phyloP scores from a whole-genome alignment of 805 yeast genomes.

The Zygoascus bituminiphila region DNA sequence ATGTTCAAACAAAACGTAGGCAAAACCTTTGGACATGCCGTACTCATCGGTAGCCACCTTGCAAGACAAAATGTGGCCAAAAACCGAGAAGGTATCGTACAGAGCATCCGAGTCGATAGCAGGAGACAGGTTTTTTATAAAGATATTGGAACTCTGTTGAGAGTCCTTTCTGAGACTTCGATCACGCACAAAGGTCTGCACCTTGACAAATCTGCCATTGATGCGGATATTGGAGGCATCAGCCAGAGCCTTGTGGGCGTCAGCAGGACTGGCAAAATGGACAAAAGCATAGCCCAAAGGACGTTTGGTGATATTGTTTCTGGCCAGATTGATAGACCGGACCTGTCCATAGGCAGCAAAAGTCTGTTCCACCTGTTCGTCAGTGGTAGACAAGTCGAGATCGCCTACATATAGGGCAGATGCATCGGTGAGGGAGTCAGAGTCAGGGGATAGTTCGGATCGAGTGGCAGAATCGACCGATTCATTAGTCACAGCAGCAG shows the following conservation, averaged over 20 bases:
- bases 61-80: conserved; percentile 42
- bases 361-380: conserved; percentile 50
- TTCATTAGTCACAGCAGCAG: background rate
- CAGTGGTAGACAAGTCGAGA: conserved; percentile 64
- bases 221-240: conserved; percentile 72
- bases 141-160: conserved; percentile 28
- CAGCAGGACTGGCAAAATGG: conserved; percentile 66
- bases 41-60: conserved; percentile 41
- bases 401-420: conserved; percentile 67
- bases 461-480: background rate
- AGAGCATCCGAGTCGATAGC: conserved; percentile 45
- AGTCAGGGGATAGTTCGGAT: background rate
- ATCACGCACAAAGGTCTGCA: conserved; percentile 92
- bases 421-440: background rate
- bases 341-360: conserved; percentile 75
- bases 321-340: conserved; percentile 81
- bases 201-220: conserved; percentile 81
- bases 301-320: conserved; percentile 81
- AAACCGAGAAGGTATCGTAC: conserved; percentile 44
- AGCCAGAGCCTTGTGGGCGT: conserved; percentile 77
- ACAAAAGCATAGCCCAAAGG: conserved; percentile 91
- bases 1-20: conserved; percentile 56
- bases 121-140: conserved; percentile 47
- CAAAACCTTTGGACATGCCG: conserved; percentile 45
- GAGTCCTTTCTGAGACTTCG: conserved; percentile 79